Conservation (phyloP, 768 basidiomycete genomes). For the Melanogaster broomeanus region DNA sequence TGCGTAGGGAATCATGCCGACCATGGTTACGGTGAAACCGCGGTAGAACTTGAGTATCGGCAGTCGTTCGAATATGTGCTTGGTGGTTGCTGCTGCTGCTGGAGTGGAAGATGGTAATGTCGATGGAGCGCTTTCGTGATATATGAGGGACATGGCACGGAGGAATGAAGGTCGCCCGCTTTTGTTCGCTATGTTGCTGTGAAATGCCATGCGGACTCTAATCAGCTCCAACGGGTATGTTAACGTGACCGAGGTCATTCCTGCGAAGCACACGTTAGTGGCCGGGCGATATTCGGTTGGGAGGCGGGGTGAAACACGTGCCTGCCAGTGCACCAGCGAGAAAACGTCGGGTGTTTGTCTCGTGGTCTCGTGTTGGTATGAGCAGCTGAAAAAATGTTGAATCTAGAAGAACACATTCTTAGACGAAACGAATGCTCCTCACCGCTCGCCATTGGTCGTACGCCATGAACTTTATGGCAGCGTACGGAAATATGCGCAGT, state of each 20-base stretch:
- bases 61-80: slow-evolving; percentile 53
- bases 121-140: slow-evolving; percentile 56
- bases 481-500: slow-evolving; percentile 93
- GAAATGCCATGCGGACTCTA: slow-evolving; percentile 92
- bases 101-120: slow-evolving; percentile 14
- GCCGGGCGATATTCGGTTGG: neutral
- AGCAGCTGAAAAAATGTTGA: slow-evolving; percentile 54
- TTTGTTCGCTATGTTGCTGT: slow-evolving; percentile 25
- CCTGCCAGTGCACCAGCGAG: slow-evolving; percentile 87
- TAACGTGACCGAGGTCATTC: slow-evolving; percentile 83
- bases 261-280: slow-evolving; percentile 35
- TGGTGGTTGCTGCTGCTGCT: slow-evolving; percentile 14
- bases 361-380: slow-evolving; percentile 79
- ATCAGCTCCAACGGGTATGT: slow-evolving; percentile 97
- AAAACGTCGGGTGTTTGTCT: slow-evolving; percentile 82
- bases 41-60: slow-evolving; percentile 92
- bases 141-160: slow-evolving; percentile 63
- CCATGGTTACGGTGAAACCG: slow-evolving; percentile 90
- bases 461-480: slow-evolving; percentile 95
- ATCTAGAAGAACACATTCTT: neutral
- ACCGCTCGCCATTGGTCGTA: slow-evolving; percentile 89
- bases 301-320: slow-evolving; percentile 32
- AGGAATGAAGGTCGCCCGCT: slow-evolving; percentile 50
- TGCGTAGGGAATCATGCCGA: slow-evolving; percentile 94
- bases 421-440: slow-evolving; percentile 19